Evolutionary conservation across 345 rosid genomes (phyloP).

Genomic region (Abelmoschus esculentus): DNA sequence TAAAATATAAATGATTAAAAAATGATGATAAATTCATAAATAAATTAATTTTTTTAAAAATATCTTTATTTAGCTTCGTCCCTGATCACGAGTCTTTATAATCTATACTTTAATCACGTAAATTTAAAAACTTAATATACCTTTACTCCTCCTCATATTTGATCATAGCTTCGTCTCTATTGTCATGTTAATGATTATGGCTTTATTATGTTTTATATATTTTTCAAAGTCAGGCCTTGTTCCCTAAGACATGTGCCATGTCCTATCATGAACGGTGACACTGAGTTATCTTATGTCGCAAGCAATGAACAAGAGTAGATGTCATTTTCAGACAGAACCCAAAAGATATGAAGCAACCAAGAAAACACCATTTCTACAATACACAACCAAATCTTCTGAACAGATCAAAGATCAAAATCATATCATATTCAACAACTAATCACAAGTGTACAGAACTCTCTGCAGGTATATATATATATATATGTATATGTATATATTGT

Average conservation of each 20-base stretch:
- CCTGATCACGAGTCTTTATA: no score
- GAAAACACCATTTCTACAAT: background rate
- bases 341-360: background rate
- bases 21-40: no score
- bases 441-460: slow-evolving; percentile 20
- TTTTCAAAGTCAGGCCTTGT: background rate
- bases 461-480: slow-evolving; percentile 9
- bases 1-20: no score
- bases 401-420: background rate
- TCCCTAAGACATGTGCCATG: background rate
- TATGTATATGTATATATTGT: background rate
- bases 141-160: no score
- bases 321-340: background rate
- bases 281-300: background rate
- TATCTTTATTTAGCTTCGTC: no score
- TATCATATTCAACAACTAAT: background rate
- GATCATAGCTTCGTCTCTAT: no score
- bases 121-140: no score
- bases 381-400: background rate
- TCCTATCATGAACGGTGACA: background rate
- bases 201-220: background rate
- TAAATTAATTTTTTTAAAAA: no score
- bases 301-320: slow-evolving; percentile 3
- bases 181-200: background rate
- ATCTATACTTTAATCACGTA: no score